Evolutionary conservation across 169 alveolate genomes (phyloP), one percentile per base, ranked within the genome.

Genomic region (Plasmodium coatneyi): DNA sequence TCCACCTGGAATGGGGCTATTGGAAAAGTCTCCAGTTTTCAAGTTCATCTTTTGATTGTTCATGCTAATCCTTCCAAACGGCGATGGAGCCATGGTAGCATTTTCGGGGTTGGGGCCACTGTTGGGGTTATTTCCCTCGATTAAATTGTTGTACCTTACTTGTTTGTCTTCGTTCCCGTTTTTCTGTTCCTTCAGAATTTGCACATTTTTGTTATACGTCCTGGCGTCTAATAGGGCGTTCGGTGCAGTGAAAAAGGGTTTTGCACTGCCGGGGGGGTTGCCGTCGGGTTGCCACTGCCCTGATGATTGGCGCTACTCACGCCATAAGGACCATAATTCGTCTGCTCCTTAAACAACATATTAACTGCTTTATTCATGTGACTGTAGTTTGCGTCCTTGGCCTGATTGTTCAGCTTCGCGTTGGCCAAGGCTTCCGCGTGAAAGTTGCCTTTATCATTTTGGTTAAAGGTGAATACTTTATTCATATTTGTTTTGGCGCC

Each of bases 71-170:
- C 54, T 43, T 10, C 66, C 80, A n/a, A 30, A 25, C 0, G 19
- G 60, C 5, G 86, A 49, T 49, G 92, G 7, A n/a, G 92, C 32
- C 12, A 83, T 22, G 74, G 52, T 71, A 0, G 72, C 71, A 52
- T 70, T 70, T 14, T 83, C 92, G 30, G 43, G 52, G 14, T 12
- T 78, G 80, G 56, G 60, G 22, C 60, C 32, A n/a, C 49, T 74
- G 70, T 74, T 86, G 46, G 70, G 9, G 30, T 76, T 78, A 71
- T 22, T n/a, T 49, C 76, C 46, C 25, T 84, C 71, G 36, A 32
- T 84, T 83, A 70, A 36, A 39, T 83, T 66, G 66, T 71, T 84
- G 60, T 72, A 84, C 49, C 92, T 84, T 39, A 84, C 30, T 30
- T 71, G 79, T 72, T 49, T 84, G 22, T 84, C 84, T 28, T 71